A percentile compares a stretch with the other conserved stretches of the same genome.
Evolutionary conservation across 169 alveolate genomes (phyloP).

Genomic region (Plasmodium vivax): DNA sequence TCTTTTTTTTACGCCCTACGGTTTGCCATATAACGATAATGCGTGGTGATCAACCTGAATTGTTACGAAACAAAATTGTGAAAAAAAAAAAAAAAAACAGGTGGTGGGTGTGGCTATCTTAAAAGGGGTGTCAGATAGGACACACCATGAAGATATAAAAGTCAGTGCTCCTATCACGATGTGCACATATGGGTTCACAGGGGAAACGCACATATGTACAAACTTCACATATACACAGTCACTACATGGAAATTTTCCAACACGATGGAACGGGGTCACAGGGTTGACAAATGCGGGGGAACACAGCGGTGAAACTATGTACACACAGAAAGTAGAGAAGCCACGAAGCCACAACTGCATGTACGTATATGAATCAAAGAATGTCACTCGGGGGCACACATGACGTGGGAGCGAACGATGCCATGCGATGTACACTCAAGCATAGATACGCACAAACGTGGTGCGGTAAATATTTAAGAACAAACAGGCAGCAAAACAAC

Average conservation of each 20-base stretch:
- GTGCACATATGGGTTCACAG: not conserved
- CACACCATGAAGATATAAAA: slow-evolving; percentile 1
- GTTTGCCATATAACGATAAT: not conserved
- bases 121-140: not conserved
- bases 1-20: not conserved
- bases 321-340: not conserved
- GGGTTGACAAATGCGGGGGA: not conserved
- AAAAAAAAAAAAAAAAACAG: not conserved
- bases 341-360: not conserved
- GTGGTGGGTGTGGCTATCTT: not conserved
- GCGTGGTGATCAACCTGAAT: not conserved
- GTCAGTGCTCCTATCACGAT: not conserved
- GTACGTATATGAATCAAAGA: not conserved
- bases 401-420: not conserved
- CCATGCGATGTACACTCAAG: not conserved
- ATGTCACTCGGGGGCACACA: not conserved
- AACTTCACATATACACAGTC: not conserved
- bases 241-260: not conserved
- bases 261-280: not conserved
- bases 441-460: not conserved
- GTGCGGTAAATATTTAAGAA: not conserved
- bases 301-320: not conserved
- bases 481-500: not conserved
- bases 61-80: not conserved
- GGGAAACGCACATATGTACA: not conserved